Base-by-base conservation (phyloP, 75 land plant genomes). In the Selaginella moellendorffii region DNA sequence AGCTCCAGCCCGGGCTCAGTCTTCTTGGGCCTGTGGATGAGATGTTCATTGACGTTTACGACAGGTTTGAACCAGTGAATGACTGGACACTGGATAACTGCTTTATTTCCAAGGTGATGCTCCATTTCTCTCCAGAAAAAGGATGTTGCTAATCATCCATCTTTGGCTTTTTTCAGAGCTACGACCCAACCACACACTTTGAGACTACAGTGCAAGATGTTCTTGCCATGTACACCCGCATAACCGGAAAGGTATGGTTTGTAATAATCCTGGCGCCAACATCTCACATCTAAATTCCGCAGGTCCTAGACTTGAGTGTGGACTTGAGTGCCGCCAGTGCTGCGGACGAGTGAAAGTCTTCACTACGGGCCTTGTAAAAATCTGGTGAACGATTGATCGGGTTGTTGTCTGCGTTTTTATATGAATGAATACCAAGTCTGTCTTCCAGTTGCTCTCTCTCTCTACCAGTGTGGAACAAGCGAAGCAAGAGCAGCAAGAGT, bases 191-290 rank as follows among this genome's bases (percentile, higher is more conserved):
- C n/a, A 84, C 90, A 31, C 90, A 86, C 58, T 86, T 86, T 69
- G 90, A 86, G 69, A 81, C 87, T 27, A 86, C 90, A 10, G 88
- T 86, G 29, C 68, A 70, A 53, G 90, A 86, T 74, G 90, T 86
- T 28, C 63, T 86, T 36, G 28, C 77, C 0, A 71, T 86, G 82
- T 84, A 86, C 64, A 79, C 72, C 12, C 62, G 63, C 64, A 86
- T 84, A 25, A 86, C 90, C 52, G 90, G 90, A 63, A 86, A 86
- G 90, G 90, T 86, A 71, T 61, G n/a, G n/a, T n/a, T n/a, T n/a
- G n/a, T n/a, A n/a, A n/a, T n/a, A n/a, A n/a, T n/a, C n/a, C n/a
- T n/a, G n/a, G n/a, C n/a, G n/a, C n/a, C n/a, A n/a, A n/a, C n/a
- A n/a, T n/a, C n/a, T 36, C 46, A 36, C 5, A 36, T 14, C 5